These are phyloP conservation scores for Erythrobasidium hasegawianum DNA, from an alignment of 1,284 basidiomycete species.

Conservation along the genomic window DNA sequence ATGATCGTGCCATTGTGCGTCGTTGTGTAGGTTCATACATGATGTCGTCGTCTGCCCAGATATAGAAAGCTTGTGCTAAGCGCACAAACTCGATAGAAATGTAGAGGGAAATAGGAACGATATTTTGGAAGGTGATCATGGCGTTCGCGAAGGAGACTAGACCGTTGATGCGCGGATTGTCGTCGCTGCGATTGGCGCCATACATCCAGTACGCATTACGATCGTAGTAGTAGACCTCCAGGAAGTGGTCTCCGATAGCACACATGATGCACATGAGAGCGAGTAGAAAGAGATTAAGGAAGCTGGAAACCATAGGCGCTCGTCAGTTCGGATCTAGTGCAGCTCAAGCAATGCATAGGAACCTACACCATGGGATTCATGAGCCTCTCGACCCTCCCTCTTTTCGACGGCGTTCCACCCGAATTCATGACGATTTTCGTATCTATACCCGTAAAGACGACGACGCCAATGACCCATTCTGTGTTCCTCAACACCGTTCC, in stretches of 20 bases:
- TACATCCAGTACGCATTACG: slow-evolving; percentile 76
- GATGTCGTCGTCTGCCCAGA: slow-evolving; percentile 90
- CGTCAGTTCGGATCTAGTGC: too few relatives aligned
- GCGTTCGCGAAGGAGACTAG: slow-evolving; percentile 85
- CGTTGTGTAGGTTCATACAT: slow-evolving; percentile 61
- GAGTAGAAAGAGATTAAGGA: slow-evolving; percentile 77
- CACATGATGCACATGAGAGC: slow-evolving; percentile 79
- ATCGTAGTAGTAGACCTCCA: slow-evolving; percentile 70
- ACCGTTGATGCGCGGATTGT: slow-evolving; percentile 90
- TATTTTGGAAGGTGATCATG: slow-evolving; percentile 80
- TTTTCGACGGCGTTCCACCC: slow-evolving; percentile 87
- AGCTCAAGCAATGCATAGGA: too few relatives aligned
- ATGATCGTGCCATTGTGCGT: slow-evolving; percentile 71
- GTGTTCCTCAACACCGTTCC: slow-evolving; percentile 91
- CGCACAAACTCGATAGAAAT: slow-evolving; percentile 91
- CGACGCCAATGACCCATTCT: slow-evolving; percentile 84
- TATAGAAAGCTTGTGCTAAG: slow-evolving; percentile 77
- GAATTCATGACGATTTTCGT: slow-evolving; percentile 94
- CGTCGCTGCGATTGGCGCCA: slow-evolving; percentile 61
- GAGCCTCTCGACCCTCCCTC: slow-evolving; percentile 84
- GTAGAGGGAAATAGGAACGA: slow-evolving; percentile 95
- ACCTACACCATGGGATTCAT: slow-evolving; percentile 91
- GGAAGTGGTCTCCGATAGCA: slow-evolving; percentile 70
- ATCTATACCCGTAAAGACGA: slow-evolving; percentile 87
- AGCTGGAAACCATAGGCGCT: too few relatives aligned